These are phyloP conservation scores for Termitomyces sp. DNA, from an alignment of 768 basidiomycete genomes.

Conservation along the genomic window DNA sequence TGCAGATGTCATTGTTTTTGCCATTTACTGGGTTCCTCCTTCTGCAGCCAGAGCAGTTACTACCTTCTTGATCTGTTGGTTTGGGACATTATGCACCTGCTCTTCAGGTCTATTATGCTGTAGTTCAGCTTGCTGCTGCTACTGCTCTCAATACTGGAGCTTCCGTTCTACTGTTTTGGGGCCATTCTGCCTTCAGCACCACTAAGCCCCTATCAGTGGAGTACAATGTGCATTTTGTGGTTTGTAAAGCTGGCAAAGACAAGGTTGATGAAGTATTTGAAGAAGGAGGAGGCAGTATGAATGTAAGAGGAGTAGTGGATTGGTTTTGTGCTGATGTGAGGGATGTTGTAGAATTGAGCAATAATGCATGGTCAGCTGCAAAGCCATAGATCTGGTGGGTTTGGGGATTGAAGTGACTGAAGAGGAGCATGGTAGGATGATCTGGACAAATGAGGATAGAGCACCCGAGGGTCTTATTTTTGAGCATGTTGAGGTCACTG, in stretches of 20 bases:
- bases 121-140: no score
- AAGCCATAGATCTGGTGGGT: conserved; percentile 74
- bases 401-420: conserved; percentile 93
- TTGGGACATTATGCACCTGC: no score
- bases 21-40: no score
- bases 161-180: no score
- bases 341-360: conserved; percentile 96
- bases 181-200: no score
- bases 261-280: conserved; percentile 75
- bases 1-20: no score
- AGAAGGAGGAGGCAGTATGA: conserved; percentile 53
- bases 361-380: conserved; percentile 87
- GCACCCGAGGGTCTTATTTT: conserved; percentile 86
- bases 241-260: conserved; percentile 76
- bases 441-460: conserved; percentile 88
- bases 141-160: no score
- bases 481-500: conserved; percentile 68
- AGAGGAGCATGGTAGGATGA: conserved; percentile 87
- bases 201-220: no score
- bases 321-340: conserved; percentile 85
- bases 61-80: no score
- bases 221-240: no score
- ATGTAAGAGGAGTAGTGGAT: conserved; percentile 82
- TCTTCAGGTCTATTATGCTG: no score
- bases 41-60: no score